A percentile compares a stretch with the other conserved stretches of the same genome.
Evolutionary conservation across 129 eudicot genomes (phyloP).

Genomic region (Centella asiatica): DNA sequence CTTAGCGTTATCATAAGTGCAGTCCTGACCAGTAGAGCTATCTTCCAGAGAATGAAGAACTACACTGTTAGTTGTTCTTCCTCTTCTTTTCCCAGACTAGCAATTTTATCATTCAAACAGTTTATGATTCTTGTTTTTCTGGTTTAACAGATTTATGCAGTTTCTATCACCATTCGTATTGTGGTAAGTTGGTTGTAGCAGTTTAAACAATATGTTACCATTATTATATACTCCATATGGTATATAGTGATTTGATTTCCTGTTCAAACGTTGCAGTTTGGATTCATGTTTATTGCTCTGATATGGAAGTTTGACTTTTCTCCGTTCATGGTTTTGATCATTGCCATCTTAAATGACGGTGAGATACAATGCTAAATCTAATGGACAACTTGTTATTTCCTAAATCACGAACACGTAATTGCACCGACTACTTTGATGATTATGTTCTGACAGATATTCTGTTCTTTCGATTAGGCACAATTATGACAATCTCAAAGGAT

Average conservation of each 20-base stretch:
- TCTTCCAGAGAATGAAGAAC: conserved; percentile 89
- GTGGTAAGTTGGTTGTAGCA: conserved; percentile 63
- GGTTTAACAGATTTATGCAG: conserved; percentile 78
- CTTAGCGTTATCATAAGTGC: conserved; percentile 87
- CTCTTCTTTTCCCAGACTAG: not conserved
- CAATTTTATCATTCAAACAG: not conserved
- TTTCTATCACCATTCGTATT: conserved; percentile 97
- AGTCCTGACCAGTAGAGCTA: conserved; percentile 82
- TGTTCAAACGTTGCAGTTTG: conserved; percentile 53
- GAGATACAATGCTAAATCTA: conserved; percentile 18
- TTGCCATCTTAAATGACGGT: conserved; percentile 94
- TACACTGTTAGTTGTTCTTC: conserved; percentile 46
- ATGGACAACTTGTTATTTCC: no score
- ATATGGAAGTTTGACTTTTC: conserved; percentile 93
- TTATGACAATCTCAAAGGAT: conserved; percentile 98
- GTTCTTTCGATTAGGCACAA: conserved; percentile 55
- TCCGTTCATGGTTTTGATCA: conserved; percentile 97
- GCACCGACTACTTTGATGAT: not conserved
- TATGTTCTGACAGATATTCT: not conserved
- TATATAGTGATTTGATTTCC: not conserved
- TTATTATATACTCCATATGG: not conserved
- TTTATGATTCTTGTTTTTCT: not conserved
- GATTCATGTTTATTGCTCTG: conserved; percentile 89
- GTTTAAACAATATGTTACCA: not conserved
- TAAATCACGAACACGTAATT: no score